Conservation (phyloP, 768 basidiomycete genomes). For the Chalciporus sphaerocephalus region DNA sequence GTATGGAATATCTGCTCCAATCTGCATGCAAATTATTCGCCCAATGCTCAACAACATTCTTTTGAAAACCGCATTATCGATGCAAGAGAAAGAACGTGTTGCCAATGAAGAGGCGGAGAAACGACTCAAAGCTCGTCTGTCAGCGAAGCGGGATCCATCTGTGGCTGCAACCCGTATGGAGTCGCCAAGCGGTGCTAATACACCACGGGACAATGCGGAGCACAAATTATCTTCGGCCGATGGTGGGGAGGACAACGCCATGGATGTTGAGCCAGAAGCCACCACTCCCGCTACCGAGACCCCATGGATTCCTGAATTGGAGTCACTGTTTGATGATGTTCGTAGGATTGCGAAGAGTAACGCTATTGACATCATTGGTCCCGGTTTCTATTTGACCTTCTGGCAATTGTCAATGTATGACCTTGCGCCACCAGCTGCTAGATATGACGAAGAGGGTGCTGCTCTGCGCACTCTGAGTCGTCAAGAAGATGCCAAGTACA, state of each 20-base stretch:
- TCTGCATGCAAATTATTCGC: conserved; percentile 92
- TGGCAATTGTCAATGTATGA: conserved; percentile 96
- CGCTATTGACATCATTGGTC: conserved; percentile 64
- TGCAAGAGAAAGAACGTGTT: conserved; percentile 63
- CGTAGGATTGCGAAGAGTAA: conserved; percentile 65
- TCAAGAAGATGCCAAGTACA: conserved; percentile 62
- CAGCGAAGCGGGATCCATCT: conserved; percentile 69
- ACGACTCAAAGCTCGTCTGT: conserved; percentile 70
- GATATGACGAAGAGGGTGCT: conserved; percentile 76
- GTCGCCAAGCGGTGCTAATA: conserved; percentile 47
- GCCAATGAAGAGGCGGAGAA: conserved; percentile 77
- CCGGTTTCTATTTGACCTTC: conserved; percentile 91
- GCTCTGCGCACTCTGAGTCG: conserved; percentile 57
- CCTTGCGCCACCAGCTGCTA: conserved; percentile 66
- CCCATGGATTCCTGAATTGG: conserved; percentile 78
- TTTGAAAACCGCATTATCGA: conserved; percentile 54
- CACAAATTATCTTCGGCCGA: conserved; percentile 26
- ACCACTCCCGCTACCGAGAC: conserved; percentile 36
- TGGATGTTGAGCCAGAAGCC: conserved; percentile 48
- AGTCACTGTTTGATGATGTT: conserved; percentile 70
- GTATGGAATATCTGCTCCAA: conserved; percentile 78
- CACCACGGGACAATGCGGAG: conserved; percentile 24
- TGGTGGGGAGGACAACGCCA: conserved; percentile 43
- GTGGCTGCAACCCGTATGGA: conserved; percentile 53
- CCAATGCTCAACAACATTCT: conserved; percentile 67